Evolutionary conservation across 768 basidiomycete genomes (phyloP), one percentile per base, ranked within the genome.

Genomic region (Boletus vinaceobasis): DNA sequence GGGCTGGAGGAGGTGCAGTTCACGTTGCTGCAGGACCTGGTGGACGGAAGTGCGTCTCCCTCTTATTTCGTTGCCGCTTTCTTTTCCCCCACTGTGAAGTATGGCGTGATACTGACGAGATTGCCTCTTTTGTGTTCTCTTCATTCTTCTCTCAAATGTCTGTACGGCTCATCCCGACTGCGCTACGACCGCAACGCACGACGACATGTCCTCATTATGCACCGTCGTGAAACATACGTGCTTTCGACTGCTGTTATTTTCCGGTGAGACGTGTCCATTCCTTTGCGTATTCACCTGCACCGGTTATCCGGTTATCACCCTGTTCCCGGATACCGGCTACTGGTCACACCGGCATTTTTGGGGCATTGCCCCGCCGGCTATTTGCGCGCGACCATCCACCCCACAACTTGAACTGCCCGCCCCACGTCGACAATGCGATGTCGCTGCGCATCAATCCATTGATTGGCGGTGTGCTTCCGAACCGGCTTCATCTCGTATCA

Each of bases 31-130:
- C 63, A 11, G 60, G 50, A 21, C 56, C 65, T 48, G 61, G 65
- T 43, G 61, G 57, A 44, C 61, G 66, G 9, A 69, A 68, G 68
- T 69, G 58, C 56, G 67, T 68, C 27, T 45, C 39, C 33, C 8
- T 52, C 57, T 56, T 49, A 19, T 58, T 15, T 54, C 1, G 15
- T 35, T 35, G 0, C 5, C 21, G 43, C 14, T 42, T 38, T 46
- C 26, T 33, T 17, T 23, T n/a, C 6, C 19, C 17, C n/a, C 31
- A 11, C 19, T 26, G 8, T 26, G n/a, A 29, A 26, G 27, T 43
- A 27, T 31, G 27, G 38, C 13, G 15, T 45, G 48, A 55, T 55
- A 43, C 65, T 66, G 50, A 67, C 44, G 52, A 40, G 14, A 17
- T 23, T 38, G 43, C 23, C 4, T 53, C 31, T 5, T 45, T 45